Evolutionary conservation across 2,329 filamentous ascomycete species (phyloP), one percentile per base, ranked within the genome.

Genomic region (Colletotrichum sp.): DNA sequence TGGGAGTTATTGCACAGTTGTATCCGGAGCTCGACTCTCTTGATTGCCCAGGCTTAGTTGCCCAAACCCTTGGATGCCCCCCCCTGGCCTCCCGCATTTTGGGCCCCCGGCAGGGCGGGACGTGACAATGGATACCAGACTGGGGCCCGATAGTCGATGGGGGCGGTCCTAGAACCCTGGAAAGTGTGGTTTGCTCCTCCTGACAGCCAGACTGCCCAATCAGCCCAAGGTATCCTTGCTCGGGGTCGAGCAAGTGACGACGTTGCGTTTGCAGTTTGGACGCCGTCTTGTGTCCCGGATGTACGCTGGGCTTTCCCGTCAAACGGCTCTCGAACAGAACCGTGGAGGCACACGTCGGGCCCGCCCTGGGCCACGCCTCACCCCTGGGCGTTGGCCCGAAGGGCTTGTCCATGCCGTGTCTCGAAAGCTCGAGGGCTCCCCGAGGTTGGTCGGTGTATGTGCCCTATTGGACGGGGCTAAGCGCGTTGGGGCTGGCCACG

Each of bases 401-500:
- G 39, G 63, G 63, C 63, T 72, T 55, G 63, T 55, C 63, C 21
- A 34, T 71, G 59, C 55, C 67, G 67, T 66, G 73, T 68, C 69
- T 67, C 32, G 69, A 63, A 28, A 71, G 30, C 63, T 72, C 69
- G 49, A 69, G 55, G 24, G 16, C 72, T 30, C 10, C 52, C 55
- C 34, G 52, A 52, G 36, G 26, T 60, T 63, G 55, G 21, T 73
- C 16, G 32, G 64, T 44, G 59, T 73, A 69, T 76, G 70, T 69
- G 73, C 73, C 73, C 73, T 76, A 76, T 69, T 59, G 70, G 73
- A 64, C 73, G 64, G 64, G 70, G 73, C 57, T 76, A 73, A 69
- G 73, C 73, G 70, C 64, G 64, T 49, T 69, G 73, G 73, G 57
- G 64, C 64, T 69, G 64, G 73, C 70, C 73, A 76, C 73, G 70